phyloP scores from a whole-genome alignment of 2,329 filamentous ascomycete genomes.

The Alternaria brassicicola region DNA sequence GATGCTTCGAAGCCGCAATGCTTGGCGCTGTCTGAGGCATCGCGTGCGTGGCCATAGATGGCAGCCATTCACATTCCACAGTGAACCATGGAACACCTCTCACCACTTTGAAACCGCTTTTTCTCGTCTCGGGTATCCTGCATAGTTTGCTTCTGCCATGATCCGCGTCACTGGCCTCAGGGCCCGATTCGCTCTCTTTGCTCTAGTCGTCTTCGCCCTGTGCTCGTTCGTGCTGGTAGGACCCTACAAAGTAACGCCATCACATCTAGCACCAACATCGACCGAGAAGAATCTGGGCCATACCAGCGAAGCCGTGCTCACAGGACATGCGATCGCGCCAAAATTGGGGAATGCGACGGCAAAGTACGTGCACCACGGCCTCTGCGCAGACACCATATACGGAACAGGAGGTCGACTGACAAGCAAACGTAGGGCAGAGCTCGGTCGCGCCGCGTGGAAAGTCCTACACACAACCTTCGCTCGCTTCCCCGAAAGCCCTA shows the following conservation, averaged over 20 bases:
- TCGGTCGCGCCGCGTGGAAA: conserved; percentile 70
- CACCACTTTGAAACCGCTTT: background rate
- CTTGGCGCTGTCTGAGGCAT: conserved; percentile 25
- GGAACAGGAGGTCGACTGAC: conserved; percentile 27
- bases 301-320: conserved; percentile 51
- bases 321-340: conserved; percentile 75
- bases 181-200: conserved; percentile 50
- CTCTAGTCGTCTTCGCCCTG: conserved; percentile 62
- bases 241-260: conserved; percentile 57
- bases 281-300: conserved; percentile 23
- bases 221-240: conserved; percentile 66
- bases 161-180: conserved; percentile 34
- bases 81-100: conserved; percentile 3
- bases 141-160: conserved; percentile 27
- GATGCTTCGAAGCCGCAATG: conserved; percentile 10
- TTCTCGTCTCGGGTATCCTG: background rate
- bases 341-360: conserved; percentile 82
- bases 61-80: background rate
- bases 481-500: conserved; percentile 68
- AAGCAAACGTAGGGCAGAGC: conserved; percentile 58
- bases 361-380: conserved; percentile 56
- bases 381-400: conserved; percentile 6
- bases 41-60: conserved; percentile 6
- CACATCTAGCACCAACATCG: conserved; percentile 27
- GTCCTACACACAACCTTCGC: conserved; percentile 71